Conservation (phyloP, 1,284 basidiomycete genomes). For the Moesziomyces sp. region DNA sequence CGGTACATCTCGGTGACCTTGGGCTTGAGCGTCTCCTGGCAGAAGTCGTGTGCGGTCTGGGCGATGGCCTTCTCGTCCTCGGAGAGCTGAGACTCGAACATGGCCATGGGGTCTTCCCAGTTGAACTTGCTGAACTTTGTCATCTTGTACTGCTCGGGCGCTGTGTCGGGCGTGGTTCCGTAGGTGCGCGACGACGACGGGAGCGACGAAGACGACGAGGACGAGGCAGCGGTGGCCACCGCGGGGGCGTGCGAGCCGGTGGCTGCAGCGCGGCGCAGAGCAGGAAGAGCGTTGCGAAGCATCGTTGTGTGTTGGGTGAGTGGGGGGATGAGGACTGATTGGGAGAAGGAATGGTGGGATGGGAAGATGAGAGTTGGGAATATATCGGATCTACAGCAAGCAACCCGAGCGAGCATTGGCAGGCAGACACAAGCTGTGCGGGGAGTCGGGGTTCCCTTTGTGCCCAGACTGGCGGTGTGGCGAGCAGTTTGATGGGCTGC, state of each 20-base stretch:
- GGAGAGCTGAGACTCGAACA: slow-evolving; percentile 72
- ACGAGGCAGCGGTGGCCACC: slow-evolving; percentile 5
- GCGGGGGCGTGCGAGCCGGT: neutral
- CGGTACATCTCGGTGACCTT: slow-evolving; percentile 87
- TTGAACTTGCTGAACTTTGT: slow-evolving; percentile 73
- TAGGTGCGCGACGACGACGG: slow-evolving; percentile 14
- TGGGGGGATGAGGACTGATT: neutral
- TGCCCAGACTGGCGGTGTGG: too few relatives aligned
- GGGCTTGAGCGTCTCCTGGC: slow-evolving; percentile 84
- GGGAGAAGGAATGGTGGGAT: neutral
- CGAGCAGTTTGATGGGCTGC: too few relatives aligned
- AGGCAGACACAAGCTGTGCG: too few relatives aligned
- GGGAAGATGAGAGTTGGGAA: neutral
- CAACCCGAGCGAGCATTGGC: too few relatives aligned
- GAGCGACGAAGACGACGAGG: slow-evolving; percentile 6
- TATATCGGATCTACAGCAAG: neutral
- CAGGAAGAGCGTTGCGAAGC: slow-evolving; percentile 35
- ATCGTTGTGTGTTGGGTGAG: slow-evolving; percentile 14
- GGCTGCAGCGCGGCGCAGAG: slow-evolving; percentile 24
- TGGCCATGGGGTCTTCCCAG: slow-evolving; percentile 73
- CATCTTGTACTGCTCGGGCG: slow-evolving; percentile 50
- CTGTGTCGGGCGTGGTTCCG: slow-evolving; percentile 40
- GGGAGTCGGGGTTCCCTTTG: too few relatives aligned
- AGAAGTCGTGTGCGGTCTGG: slow-evolving; percentile 85
- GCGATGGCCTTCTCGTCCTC: slow-evolving; percentile 91